A percentile compares a stretch with the other conserved stretches of the same genome.
Evolutionary conservation across 2,329 filamentous ascomycete species (phyloP).

Genomic region (Onygenales sp.): DNA sequence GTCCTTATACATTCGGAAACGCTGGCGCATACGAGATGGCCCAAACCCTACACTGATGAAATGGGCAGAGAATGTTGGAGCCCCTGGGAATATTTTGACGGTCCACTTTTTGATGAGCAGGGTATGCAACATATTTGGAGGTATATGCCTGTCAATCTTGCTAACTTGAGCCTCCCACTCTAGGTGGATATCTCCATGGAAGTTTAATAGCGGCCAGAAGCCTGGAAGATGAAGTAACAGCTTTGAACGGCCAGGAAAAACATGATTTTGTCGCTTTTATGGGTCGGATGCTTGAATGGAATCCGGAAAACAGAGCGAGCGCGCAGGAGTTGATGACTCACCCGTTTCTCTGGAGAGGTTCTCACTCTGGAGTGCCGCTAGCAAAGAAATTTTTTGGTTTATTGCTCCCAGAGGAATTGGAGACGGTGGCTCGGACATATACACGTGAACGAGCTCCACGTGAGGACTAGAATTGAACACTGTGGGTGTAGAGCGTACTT

Average conservation of each 20-base stretch:
- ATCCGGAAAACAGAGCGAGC: background rate
- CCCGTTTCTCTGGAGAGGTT: no score
- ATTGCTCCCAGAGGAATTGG: no score
- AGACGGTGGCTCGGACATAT: no score
- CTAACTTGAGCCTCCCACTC: slow-evolving; percentile 11
- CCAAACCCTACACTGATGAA: background rate
- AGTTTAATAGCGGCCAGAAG: background rate
- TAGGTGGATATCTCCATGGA: background rate
- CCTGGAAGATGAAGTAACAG: slow-evolving; percentile 1
- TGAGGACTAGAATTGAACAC: no score
- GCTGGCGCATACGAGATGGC: slow-evolving; percentile 15
- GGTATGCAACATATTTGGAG: slow-evolving; percentile 14
- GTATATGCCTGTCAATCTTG: background rate
- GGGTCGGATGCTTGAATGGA: slow-evolving; percentile 20
- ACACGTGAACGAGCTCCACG: no score
- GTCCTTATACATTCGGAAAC: slow-evolving; percentile 17
- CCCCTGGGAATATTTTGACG: slow-evolving; percentile 5
- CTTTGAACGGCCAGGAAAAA: slow-evolving; percentile 15
- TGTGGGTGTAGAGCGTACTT: no score
- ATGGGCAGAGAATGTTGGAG: slow-evolving; percentile 3
- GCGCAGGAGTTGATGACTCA: background rate
- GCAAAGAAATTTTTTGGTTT: no score
- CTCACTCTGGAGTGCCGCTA: no score
- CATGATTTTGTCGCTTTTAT: slow-evolving; percentile 14
- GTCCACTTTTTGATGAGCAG: slow-evolving; percentile 25